Evolutionary conservation across 352 stramenopile species (phyloP), one percentile per base, ranked within the genome.

Genomic region (Pythium dissimile): DNA sequence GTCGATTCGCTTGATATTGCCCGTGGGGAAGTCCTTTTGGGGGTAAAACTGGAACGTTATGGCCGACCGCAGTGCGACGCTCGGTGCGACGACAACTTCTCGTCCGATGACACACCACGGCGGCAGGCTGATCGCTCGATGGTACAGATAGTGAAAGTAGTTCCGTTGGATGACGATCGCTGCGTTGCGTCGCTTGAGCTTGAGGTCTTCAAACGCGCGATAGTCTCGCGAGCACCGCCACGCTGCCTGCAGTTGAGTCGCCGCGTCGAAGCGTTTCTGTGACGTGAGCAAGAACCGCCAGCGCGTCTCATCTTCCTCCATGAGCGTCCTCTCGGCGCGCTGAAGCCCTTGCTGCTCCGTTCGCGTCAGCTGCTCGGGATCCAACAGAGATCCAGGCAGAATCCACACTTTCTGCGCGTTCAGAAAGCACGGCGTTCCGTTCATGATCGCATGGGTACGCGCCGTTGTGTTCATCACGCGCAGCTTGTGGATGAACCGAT

Each of bases 11-110:
- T 66, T 66, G 66, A 81, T 88, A 37, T 91, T 93, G 2, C 81
- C 84, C 11, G 72, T 64, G 3, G 77, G 68, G 28, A 93, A 91
- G 48, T 93, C 83, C 49, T 82, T 90, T 23, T 70, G 73, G 2
- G 66, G 54, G 52, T 91, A 90, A 62, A 93, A 93, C 50, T 88
- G 77, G 62, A 93, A 93, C 15, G 67, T 73, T 31, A 88, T 80
- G 1, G 79, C 80, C 21, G 73, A 78, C 24, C 79, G 84, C 26
- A 73, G 68, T n/a, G 80, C 79, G 20, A 89, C 56, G 21, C 72
- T 86, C n/a, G 71, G 69, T 0, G 75, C 77, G 7, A 89, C 68
- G 23, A 93, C 37, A 18, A 91, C 77, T 54, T 93, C 80, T 28
- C 71, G 75, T 8, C 80, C 79, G 18, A 75, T 32, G 16, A 83